Percentiles rank a stretch among this genome's conserved stretches.
These are phyloP conservation scores for Malus hybrid DNA, from an alignment of 331 rosid species.

Conservation along the genomic window DNA sequence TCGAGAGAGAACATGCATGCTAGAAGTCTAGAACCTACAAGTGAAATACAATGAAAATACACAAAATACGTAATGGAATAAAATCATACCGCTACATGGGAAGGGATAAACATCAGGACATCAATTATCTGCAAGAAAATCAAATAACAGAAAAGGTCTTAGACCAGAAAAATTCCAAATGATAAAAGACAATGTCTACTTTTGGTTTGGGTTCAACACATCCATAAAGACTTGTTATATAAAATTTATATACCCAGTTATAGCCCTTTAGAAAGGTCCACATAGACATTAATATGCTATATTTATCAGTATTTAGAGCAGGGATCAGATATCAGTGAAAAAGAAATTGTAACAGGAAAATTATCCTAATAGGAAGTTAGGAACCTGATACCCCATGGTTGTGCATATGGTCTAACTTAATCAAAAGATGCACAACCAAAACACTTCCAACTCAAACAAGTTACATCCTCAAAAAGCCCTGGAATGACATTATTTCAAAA, in stretches of 20 bases:
- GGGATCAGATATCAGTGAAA: background rate
- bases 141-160: constrained; percentile 6
- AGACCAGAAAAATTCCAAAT: constrained; percentile 5
- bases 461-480: background rate
- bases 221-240: background rate
- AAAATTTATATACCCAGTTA: background rate
- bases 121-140: constrained; percentile 72
- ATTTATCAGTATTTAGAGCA: background rate
- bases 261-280: background rate
- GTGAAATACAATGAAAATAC: background rate
- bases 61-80: background rate
- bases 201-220: background rate
- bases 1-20: background rate
- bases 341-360: background rate
- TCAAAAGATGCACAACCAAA: background rate
- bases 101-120: constrained; percentile 80
- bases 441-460: background rate
- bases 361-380: background rate
- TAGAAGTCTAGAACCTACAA: background rate
- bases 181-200: background rate
- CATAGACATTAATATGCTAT: background rate
- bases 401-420: background rate
- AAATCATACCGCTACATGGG: constrained; percentile 87
- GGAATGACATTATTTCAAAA: background rate
- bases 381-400: background rate